These are phyloP conservation scores for Vitis cinerea DNA, from an alignment of 164 flowering plant genomes.

Conservation along the genomic window DNA sequence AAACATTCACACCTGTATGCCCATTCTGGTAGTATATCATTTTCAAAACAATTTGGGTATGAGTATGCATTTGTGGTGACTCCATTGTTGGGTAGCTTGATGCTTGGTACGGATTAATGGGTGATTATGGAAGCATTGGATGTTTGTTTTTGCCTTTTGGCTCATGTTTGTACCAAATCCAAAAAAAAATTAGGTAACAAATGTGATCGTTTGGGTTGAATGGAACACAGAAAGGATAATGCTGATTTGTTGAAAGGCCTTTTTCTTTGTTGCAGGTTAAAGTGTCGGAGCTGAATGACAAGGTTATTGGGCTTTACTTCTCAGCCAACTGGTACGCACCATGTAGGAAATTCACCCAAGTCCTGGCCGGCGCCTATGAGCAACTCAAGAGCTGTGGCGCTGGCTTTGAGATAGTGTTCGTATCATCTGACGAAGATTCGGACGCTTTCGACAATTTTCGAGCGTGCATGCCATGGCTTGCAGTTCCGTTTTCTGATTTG, in stretches of 20 bases:
- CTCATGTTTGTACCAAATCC: too few relatives aligned
- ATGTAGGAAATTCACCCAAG: conserved; percentile 43
- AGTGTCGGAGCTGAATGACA: conserved; percentile 50
- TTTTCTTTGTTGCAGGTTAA: conserved; percentile 38
- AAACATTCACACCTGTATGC: not conserved
- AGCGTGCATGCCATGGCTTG: conserved; percentile 67
- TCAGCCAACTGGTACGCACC: conserved; percentile 69
- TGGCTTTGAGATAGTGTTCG: conserved; percentile 54
- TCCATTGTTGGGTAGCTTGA: not conserved
- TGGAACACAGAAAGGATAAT: too few relatives aligned
- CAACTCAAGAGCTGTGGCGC: conserved; percentile 31
- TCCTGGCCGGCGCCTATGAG: conserved; percentile 35
- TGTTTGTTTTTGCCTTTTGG: too few relatives aligned
- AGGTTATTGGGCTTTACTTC: conserved; percentile 60
- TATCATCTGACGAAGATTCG: conserved; percentile 61
- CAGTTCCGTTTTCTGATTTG: conserved; percentile 63
- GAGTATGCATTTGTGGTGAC: not conserved
- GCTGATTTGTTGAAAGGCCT: not conserved
- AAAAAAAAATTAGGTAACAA: too few relatives aligned
- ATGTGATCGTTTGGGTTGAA: too few relatives aligned
- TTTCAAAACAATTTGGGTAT: not conserved
- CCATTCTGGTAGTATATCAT: conserved; percentile 9
- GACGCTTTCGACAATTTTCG: conserved; percentile 46
- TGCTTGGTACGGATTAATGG: too few relatives aligned
- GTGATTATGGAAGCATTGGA: too few relatives aligned